Evolutionary conservation across 1,139 yeast species (phyloP), one percentile per base, ranked within the genome.

Genomic region (Yamadazyma oceani): DNA sequence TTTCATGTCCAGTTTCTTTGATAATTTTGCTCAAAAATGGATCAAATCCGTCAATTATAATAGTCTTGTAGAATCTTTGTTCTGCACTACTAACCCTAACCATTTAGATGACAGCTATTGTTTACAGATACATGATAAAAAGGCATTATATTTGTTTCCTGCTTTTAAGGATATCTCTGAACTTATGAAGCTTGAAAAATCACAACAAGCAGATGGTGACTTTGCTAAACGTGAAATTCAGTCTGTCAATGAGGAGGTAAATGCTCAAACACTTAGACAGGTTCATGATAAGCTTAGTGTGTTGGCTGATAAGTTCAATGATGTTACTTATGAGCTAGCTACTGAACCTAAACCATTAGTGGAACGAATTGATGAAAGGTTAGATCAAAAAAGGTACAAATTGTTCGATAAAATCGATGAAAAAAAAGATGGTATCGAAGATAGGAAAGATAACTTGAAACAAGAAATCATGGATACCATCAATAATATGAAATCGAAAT

Each of bases 21-120:
- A 73, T 43, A 43, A 45, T 1, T 61, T 73, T 49, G 75, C 78
- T 0, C 45, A 51, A 22, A 53, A 53, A 10, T 73, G 78, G 79
- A 51, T 64, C 8, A 50, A 56, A 24, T 55, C 54, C 8, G 46
- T 61, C 10, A 55, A 57, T 13, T 58, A 65, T 35, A 55, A 56
- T 9, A 60, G 62, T 25, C 56, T 74, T 29, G 40, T 72, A 1
- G 62, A 62, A 32, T 69, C 77, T 0, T 55, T 58, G 1, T 72
- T 70, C 46, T 75, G 80, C 44, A 63, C 73, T 8, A 56, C 67
- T 5, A 58, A 60, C 35, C 32, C 46, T 0, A 34, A 40, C 0
- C 33, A 48, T 11, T 28, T 43, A 7, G 40, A 46, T 11, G 51
- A 57, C 15, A 66, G 76, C 34, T 64, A 58, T 40, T 74, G 80